Base-by-base conservation (phyloP, 164 flowering plant species). In the Chloranthus sessilifolius region DNA sequence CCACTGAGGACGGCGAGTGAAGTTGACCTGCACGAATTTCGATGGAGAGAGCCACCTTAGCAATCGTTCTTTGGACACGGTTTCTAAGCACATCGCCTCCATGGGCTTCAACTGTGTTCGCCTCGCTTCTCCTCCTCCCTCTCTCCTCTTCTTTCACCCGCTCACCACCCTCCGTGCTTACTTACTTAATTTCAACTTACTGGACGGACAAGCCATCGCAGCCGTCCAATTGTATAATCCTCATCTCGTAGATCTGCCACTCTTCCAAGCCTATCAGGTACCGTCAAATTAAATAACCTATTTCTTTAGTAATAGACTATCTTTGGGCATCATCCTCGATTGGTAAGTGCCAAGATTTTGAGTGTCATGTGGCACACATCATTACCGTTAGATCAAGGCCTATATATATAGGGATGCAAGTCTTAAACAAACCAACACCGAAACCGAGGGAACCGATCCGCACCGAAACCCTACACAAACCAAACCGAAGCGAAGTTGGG, bases 91-190 rank as follows among this genome's bases (percentile, higher is more conserved):
- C 19, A 59, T 76, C 1, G 28, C 56, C n/a, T 43, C 62, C 1
- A 31, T 56, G 24, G 74, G 76, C 0, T 76, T 73, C 47, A 76
- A 73, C 34, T 64, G 72, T 53, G 77, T 76, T 2, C 65, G 81
- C 5, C 64, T 76, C 35, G 70, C 75, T 1, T 70, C 70, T 70
- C 62, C 81, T 2, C 59, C 66, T n/a, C n/a, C n/a, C n/a, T n/a
- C n/a, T n/a, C n/a, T n/a, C n/a, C n/a, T n/a, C n/a, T n/a, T n/a
- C 0, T 1, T 5, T 5, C 31, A 47, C 25, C 48, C 53, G 3
- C 19, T 36, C 2, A 21, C 40, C 12, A 67, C 69, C 2, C 74
- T 73, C 2, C 24, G 52, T 2, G 44, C 54, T 12, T 56, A 64
- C 8, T 36, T 68, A 19, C 24, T 37, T 11, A 11, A 20, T 0